A percentile compares a stretch with the other conserved stretches of the same genome.
phyloP scores from a whole-genome alignment of 805 yeast genomes.

The Jamesozyma rosinii region DNA sequence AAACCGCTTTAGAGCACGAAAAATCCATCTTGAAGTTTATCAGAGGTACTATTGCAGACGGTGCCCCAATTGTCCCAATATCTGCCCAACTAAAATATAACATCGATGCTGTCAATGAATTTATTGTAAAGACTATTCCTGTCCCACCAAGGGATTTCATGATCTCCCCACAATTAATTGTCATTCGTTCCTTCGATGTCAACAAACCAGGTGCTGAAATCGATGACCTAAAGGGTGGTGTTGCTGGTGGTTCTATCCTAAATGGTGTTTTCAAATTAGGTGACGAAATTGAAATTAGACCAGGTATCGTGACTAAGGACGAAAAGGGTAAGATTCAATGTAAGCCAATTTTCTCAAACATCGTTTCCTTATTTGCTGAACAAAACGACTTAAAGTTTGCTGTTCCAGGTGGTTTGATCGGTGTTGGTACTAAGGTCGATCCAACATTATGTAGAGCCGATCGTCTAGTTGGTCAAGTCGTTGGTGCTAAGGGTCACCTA shows the following conservation, averaged over 20 bases:
- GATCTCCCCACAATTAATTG: slow-evolving; percentile 90
- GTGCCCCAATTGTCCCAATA: slow-evolving; percentile 97
- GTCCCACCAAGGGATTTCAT: slow-evolving; percentile 92
- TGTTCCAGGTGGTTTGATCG: slow-evolving; percentile 99
- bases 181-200: slow-evolving; percentile 96
- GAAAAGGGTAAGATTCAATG: slow-evolving; percentile 83
- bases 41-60: slow-evolving; percentile 97
- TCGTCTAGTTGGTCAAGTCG: slow-evolving; percentile 97
- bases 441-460: slow-evolving; percentile 99
- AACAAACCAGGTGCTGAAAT: slow-evolving; percentile 98
- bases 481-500: slow-evolving; percentile 91
- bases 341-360: slow-evolving; percentile 89
- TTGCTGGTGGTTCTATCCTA: slow-evolving; percentile 97
- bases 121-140: slow-evolving; percentile 86
- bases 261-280: slow-evolving; percentile 95
- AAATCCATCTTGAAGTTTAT: slow-evolving; percentile 85
- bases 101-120: slow-evolving; percentile 96
- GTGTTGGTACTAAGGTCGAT: slow-evolving; percentile 98
- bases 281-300: slow-evolving; percentile 97
- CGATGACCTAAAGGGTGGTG: slow-evolving; percentile 97
- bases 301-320: slow-evolving; percentile 96
- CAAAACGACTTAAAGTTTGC: slow-evolving; percentile 96
- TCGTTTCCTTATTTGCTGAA: slow-evolving; percentile 92
- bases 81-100: slow-evolving; percentile 98
- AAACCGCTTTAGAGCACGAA: slow-evolving; percentile 90